Evolutionary conservation across 208 protist species (phyloP).

Genomic region (Vickermania ingenoplastis): DNA sequence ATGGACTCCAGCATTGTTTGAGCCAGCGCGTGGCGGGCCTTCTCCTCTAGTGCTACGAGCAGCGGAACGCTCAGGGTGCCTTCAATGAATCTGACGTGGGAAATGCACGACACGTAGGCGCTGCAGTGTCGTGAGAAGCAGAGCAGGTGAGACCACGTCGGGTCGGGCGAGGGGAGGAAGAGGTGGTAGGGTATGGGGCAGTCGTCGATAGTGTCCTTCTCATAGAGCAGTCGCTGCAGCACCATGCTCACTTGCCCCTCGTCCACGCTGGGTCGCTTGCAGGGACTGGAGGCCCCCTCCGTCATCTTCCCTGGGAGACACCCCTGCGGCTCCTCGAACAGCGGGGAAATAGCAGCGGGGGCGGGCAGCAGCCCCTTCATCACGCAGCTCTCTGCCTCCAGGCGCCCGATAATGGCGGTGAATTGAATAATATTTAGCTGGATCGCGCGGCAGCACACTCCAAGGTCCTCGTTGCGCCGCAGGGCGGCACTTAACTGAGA

Average conservation of each 20-base stretch:
- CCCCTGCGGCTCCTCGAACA: neutral
- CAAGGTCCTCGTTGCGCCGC: neutral
- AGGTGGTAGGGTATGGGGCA: conserved; percentile 6
- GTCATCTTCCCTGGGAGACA: neutral
- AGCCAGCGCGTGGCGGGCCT: neutral
- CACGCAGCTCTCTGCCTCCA: neutral
- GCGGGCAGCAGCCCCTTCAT: neutral
- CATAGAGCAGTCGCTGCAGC: conserved; percentile 1
- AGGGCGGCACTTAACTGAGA: neutral
- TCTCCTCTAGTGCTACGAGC: neutral
- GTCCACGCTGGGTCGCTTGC: neutral
- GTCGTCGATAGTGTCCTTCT: neutral
- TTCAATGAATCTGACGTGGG: neutral
- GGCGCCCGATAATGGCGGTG: neutral
- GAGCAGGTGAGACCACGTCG: conserved; percentile 1
- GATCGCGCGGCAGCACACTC: neutral
- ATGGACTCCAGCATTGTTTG: neutral
- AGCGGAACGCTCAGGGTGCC: neutral
- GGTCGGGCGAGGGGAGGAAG: conserved; percentile 7
- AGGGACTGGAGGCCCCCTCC: neutral
- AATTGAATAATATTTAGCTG: neutral
- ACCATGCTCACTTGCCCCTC: neutral
- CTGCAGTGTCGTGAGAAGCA: neutral
- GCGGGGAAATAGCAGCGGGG: neutral
- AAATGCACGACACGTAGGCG: neutral